Evolutionary conservation across 129 eudicot genomes (phyloP), one percentile per base, ranked within the genome.

Genomic region (Tagetes patula): DNA sequence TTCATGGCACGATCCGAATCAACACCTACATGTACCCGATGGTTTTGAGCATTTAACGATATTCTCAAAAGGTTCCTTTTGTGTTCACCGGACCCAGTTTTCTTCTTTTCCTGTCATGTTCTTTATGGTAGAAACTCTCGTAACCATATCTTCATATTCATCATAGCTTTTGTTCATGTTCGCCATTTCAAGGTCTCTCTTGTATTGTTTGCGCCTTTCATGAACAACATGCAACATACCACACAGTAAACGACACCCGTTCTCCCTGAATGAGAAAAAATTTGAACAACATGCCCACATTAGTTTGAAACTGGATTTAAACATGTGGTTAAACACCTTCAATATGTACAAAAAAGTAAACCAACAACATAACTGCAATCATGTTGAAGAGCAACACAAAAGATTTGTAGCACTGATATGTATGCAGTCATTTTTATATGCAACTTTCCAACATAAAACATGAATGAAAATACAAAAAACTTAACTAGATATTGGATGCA

Each of bases 31-130:
- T 41, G 81, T 9, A 80, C 75, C 33, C 80, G 77, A 5, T 84
- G 92, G 72, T 55, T 80, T 49, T 67, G 71, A 39, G 96, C 81
- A 80, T 75, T 86, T 60, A 89, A 67, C 30, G 87, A 71, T 54
- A 63, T 75, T 74, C 81, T 84, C 80, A 86, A 30, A 74, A 73
- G 83, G 30, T 80, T 81, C 10, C 75, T 6, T 82, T 71, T 85
- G 46, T 72, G 71, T 32, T 70, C 76, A 27, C 81, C 71, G 39
- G 71, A 70, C 56, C 71, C 42, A 74, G 56, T 20, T 20, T 20
- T 54, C 70, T 66, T 65, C 59, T 52, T 30, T 13, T 52, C 42
- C 55, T 63, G 2, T 58, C 47, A 42, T 40, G 74, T 55, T 64
- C 56, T 7, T 43, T 43, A 38, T 67, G 67, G 48, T 53, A 52